Conservation (phyloP, 257 asterid species). For the Solanum gandarillasii region DNA sequence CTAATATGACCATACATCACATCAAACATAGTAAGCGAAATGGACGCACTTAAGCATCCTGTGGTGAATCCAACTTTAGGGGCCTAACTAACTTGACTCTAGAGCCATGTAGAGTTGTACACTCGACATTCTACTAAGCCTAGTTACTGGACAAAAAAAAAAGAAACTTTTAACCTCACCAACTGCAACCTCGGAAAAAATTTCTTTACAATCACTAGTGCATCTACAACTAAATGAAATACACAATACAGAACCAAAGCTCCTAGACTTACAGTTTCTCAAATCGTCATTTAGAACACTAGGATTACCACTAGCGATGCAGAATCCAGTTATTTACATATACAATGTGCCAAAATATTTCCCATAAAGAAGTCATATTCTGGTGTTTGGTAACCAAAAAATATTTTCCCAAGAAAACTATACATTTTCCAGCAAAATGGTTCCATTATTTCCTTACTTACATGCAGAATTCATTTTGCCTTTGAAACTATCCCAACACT, state of each 20-base stretch:
- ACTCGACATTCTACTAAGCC: background rate
- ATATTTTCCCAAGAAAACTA: background rate
- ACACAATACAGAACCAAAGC: background rate
- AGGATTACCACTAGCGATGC: background rate
- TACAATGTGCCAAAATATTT: background rate
- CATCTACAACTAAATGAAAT: background rate
- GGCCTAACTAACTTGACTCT: background rate
- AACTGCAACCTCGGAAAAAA: background rate
- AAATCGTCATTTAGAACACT: background rate
- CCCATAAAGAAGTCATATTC: background rate
- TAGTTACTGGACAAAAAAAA: background rate
- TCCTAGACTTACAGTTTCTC: background rate
- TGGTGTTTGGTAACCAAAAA: background rate
- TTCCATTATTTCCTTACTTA: background rate
- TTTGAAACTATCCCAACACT: background rate
- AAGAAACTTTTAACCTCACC: background rate
- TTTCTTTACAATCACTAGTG: background rate
- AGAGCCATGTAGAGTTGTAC: background rate
- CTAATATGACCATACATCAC: background rate
- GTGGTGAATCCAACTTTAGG: background rate
- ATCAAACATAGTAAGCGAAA: background rate
- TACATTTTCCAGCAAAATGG: background rate
- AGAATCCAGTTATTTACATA: background rate
- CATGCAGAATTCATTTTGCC: background rate
- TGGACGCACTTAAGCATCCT: background rate